These are phyloP conservation scores for Astraeus odoratus DNA, from an alignment of 768 basidiomycete species.

Conservation along the genomic window DNA sequence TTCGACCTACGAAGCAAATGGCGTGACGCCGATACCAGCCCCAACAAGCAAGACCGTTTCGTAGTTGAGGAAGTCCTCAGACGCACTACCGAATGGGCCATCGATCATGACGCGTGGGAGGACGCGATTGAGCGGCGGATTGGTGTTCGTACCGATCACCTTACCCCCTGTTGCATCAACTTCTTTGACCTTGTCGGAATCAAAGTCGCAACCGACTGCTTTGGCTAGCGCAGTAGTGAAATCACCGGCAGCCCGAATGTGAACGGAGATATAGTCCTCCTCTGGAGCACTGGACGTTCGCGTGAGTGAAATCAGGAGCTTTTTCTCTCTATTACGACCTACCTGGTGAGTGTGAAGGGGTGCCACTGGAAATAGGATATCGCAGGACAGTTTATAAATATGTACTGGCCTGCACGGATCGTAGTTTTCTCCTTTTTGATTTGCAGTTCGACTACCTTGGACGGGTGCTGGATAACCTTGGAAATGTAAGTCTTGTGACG, in stretches of 20 bases:
- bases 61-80: slow-evolving; percentile 86
- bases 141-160: slow-evolving; percentile 50
- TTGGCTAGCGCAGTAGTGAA: slow-evolving; percentile 81
- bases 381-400: slow-evolving; percentile 87
- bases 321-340: slow-evolving; percentile 3
- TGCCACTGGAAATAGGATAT: slow-evolving; percentile 97
- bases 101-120: slow-evolving; percentile 95
- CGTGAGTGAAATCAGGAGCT: not conserved
- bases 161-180: slow-evolving; percentile 43
- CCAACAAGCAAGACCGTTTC: slow-evolving; percentile 87
- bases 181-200: slow-evolving; percentile 42
- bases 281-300: slow-evolving; percentile 68
- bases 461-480: slow-evolving; percentile 94
- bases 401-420: slow-evolving; percentile 84
- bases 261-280: slow-evolving; percentile 91
- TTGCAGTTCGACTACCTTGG: slow-evolving; percentile 89
- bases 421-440: slow-evolving; percentile 94
- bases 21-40: slow-evolving; percentile 94
- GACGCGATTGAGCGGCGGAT: slow-evolving; percentile 59
- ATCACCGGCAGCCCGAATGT: slow-evolving; percentile 89
- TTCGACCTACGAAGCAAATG: slow-evolving; percentile 82
- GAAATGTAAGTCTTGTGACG: slow-evolving; percentile 89
- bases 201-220: slow-evolving; percentile 79
- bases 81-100: slow-evolving; percentile 89
- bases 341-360: slow-evolving; percentile 91